Evolutionary conservation across 208 protist genomes (phyloP).

Genomic region (Crithidia mellificae): DNA sequence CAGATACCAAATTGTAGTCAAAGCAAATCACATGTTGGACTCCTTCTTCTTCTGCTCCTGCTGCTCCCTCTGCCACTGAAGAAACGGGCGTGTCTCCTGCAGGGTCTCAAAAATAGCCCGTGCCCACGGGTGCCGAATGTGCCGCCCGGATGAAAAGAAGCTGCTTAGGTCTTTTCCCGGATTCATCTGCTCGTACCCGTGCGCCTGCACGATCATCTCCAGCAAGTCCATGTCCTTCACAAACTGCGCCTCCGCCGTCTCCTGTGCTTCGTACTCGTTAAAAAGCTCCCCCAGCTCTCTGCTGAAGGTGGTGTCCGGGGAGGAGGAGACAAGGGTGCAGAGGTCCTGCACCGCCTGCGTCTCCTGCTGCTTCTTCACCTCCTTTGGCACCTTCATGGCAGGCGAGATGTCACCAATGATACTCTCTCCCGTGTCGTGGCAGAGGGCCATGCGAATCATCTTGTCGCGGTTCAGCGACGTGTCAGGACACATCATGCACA

Average conservation of each 20-base stretch:
- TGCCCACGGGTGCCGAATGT: slow-evolving; percentile 82
- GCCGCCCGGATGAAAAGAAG: slow-evolving; percentile 76
- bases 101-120: slow-evolving; percentile 71
- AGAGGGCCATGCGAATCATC: slow-evolving; percentile 89
- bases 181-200: slow-evolving; percentile 75
- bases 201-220: slow-evolving; percentile 92
- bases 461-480: slow-evolving; percentile 59
- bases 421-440: slow-evolving; percentile 87
- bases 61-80: slow-evolving; percentile 16
- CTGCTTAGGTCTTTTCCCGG: slow-evolving; percentile 69
- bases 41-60: slow-evolving; percentile 1
- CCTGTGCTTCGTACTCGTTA: slow-evolving; percentile 87
- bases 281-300: slow-evolving; percentile 72
- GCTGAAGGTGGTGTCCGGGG: slow-evolving; percentile 40
- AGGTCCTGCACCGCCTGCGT: slow-evolving; percentile 61
- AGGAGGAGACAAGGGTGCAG: slow-evolving; percentile 39
- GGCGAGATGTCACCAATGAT: slow-evolving; percentile 90
- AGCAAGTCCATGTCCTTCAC: slow-evolving; percentile 93
- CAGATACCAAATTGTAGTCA: too few relatives aligned
- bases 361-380: slow-evolving; percentile 77
- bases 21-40: slow-evolving; percentile 9
- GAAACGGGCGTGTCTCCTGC: slow-evolving; percentile 39
- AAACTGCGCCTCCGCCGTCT: slow-evolving; percentile 80
- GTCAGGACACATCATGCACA: slow-evolving; percentile 92
- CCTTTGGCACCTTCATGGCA: slow-evolving; percentile 79